Evolutionary conservation across 169 alveolate genomes (phyloP).

Genomic region (Sarcocystis neurona): DNA sequence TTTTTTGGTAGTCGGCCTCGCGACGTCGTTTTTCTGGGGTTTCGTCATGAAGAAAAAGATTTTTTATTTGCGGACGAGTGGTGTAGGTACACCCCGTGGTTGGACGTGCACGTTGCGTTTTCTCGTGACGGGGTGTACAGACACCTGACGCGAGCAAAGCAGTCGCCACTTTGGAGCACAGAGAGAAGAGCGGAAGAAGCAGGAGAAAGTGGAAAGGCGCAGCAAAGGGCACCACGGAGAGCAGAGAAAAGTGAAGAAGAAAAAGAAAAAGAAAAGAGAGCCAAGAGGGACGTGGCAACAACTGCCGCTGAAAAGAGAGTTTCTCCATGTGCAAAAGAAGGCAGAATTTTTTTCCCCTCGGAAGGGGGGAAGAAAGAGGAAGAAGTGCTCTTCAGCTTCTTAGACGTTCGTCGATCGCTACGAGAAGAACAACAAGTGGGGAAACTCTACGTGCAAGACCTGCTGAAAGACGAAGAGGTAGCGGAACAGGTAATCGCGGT

Average conservation of each 20-base stretch:
- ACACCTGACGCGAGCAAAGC: not conserved
- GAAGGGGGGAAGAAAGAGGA: too few relatives aligned
- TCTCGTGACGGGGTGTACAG: slow-evolving; percentile 37
- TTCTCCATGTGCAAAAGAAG: too few relatives aligned
- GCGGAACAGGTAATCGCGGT: not conserved
- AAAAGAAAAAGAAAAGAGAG: too few relatives aligned
- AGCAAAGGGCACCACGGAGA: too few relatives aligned
- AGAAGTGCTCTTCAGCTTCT: too few relatives aligned
- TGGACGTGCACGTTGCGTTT: slow-evolving; percentile 33
- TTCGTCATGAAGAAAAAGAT: slow-evolving; percentile 23
- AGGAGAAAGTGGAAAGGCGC: too few relatives aligned
- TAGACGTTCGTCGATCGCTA: not conserved
- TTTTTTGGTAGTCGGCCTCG: too few relatives aligned
- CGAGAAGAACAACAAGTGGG: not conserved
- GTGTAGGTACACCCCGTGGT: slow-evolving; percentile 31
- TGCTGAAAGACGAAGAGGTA: not conserved
- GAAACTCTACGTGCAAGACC: slow-evolving; percentile 32
- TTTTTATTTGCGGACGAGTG: slow-evolving; percentile 49
- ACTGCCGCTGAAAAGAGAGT: too few relatives aligned
- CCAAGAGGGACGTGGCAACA: not conserved
- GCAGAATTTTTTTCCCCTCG: too few relatives aligned
- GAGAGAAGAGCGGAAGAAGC: too few relatives aligned
- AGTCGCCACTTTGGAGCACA: too few relatives aligned
- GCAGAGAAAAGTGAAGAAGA: too few relatives aligned
- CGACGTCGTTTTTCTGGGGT: slow-evolving; percentile 45